Conservation (phyloP, 768 basidiomycete genomes). For the Suillus hirtellus region DNA sequence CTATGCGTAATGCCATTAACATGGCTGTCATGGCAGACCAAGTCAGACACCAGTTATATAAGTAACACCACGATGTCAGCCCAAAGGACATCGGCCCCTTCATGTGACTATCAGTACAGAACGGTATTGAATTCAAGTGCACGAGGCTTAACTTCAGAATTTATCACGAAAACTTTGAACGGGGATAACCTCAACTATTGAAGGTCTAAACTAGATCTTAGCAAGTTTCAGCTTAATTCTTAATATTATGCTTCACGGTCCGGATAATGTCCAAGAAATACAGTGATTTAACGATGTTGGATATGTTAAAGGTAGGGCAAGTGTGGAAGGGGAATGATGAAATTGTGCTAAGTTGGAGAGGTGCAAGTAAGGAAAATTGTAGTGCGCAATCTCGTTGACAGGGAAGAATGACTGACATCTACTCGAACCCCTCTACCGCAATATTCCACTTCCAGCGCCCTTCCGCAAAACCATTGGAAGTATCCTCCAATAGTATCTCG, state of each 20-base stretch:
- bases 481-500: conserved; percentile 93
- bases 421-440: conserved; percentile 68
- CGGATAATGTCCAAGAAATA: conserved; percentile 6
- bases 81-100: no score
- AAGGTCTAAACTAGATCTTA: neutral
- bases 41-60: no score
- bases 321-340: neutral
- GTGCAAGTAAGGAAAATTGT: neutral
- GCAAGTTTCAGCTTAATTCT: neutral
- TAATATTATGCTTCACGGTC: neutral
- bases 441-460: conserved; percentile 85
- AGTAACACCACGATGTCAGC: no score
- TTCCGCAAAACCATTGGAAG: conserved; percentile 85
- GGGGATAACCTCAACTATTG: no score
- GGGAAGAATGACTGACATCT: conserved; percentile 16
- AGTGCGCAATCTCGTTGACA: neutral
- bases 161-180: no score
- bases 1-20: no score
- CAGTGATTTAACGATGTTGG: conserved; percentile 1
- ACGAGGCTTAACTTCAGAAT: neutral
- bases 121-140: neutral
- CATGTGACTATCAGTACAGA: neutral
- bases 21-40: no score
- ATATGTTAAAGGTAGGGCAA: conserved; percentile 1
- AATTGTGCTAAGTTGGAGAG: conserved; percentile 4